A percentile compares a stretch with the other conserved stretches of the same genome.
These are phyloP conservation scores for Leucocoprinus leucothites DNA, from an alignment of 768 basidiomycete species.

Conservation along the genomic window DNA sequence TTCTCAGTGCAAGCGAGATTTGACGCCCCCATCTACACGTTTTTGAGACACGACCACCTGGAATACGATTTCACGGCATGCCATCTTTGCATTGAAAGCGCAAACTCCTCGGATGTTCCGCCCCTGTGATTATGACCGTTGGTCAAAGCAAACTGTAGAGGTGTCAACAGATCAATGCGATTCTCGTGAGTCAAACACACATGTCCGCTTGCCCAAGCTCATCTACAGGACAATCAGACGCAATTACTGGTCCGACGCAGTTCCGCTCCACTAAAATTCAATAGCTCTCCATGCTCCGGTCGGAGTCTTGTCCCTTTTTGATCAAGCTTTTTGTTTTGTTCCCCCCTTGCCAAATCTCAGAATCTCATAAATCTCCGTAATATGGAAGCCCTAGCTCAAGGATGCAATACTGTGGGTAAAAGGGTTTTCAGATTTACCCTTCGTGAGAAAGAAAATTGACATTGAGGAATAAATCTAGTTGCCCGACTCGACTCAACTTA, in stretches of 20 bases:
- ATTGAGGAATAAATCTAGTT: background rate
- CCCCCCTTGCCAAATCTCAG: background rate
- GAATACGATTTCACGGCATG: background rate
- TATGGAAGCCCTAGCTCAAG: background rate
- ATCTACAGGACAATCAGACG: too few species aligned
- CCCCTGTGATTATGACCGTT: background rate
- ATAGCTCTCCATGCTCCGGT: slow-evolving; percentile 10
- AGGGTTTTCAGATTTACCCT: background rate
- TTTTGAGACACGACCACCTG: too few species aligned
- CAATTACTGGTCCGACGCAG: too few species aligned
- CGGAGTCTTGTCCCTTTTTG: slow-evolving; percentile 8
- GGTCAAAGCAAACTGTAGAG: too few species aligned
- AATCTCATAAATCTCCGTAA: background rate
- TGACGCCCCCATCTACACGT: background rate
- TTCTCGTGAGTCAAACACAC: too few species aligned
- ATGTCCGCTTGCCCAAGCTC: too few species aligned
- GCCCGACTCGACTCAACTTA: background rate
- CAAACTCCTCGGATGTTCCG: slow-evolving; percentile 6
- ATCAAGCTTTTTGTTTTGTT: slow-evolving; percentile 8
- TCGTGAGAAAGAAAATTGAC: background rate
- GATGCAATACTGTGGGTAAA: background rate
- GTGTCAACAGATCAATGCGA: too few species aligned
- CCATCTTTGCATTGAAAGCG: background rate
- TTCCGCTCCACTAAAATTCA: slow-evolving; percentile 1
- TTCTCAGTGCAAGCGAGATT: too few species aligned